Conservation (phyloP, 2,329 filamentous ascomycete species). For the Blastomyces parvus region DNA sequence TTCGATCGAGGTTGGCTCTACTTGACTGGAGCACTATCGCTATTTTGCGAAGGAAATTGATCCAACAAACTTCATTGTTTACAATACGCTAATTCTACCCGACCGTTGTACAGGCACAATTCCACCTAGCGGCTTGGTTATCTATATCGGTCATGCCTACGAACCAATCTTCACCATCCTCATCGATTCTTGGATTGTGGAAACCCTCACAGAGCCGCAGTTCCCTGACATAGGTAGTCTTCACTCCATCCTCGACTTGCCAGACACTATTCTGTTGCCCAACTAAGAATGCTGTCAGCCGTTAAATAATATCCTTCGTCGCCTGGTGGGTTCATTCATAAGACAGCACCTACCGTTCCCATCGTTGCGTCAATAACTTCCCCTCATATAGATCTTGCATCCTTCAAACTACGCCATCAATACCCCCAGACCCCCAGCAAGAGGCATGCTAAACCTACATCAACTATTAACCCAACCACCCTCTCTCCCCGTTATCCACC, state of each 20-base stretch:
- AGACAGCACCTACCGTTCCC: not conserved
- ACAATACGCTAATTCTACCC: not conserved
- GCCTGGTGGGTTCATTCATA: not conserved
- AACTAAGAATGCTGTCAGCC: not conserved
- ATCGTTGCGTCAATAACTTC: too few species aligned
- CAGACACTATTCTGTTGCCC: not conserved
- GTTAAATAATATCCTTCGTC: not conserved
- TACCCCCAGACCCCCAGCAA: not conserved
- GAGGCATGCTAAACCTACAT: not conserved
- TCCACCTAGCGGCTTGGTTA: not conserved
- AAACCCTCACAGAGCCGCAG: not conserved
- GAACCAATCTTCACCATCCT: not conserved
- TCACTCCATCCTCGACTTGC: too few species aligned
- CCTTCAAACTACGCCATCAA: not conserved
- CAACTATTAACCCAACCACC: too few species aligned
- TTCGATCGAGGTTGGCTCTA: too few species aligned
- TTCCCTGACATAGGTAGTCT: too few species aligned
- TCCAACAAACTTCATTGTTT: too few species aligned
- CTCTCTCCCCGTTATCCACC: too few species aligned
- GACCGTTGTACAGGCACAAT: not conserved
- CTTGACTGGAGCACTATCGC: too few species aligned
- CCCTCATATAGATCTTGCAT: not conserved
- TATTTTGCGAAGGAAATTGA: too few species aligned
- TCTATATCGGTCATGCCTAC: not conserved
- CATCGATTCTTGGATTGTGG: not conserved